Base-by-base conservation (phyloP, 1,284 basidiomycete genomes). In the Stygiomarasmius scandens region DNA sequence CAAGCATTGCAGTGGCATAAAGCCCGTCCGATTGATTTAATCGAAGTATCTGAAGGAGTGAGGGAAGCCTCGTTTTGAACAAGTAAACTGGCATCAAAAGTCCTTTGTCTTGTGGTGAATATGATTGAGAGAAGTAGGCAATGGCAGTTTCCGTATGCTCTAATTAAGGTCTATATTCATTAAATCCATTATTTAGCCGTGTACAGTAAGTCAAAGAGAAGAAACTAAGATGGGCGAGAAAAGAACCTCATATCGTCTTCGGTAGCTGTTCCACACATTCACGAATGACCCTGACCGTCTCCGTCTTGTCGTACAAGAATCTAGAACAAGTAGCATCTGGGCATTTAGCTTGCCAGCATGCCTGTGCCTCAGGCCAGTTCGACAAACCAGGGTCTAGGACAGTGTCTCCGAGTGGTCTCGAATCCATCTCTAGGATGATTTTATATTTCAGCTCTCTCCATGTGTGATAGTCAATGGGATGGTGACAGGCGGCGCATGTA, bases 361-460 rank as follows among this genome's bases (percentile, higher is more conserved):
- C 75, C 58, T 73, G 71, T 9, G 85, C 83, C 61, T 83, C 81
- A 0, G 76, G 68, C 85, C 85, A 87, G 34, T 78, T 76, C 20
- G 67, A 64, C 54, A 86, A 67, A 2, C 85, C 85, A 2, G 59
- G 49, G 19, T 78, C 74, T 56, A 77, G 49, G 36, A 87, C 72
- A 3, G 81, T 83, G 62, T 87, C 85, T 2, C 85, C 85, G 20
- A 80, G 69, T 3, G 86, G 82, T 14, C 84, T 75, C 2, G 63
- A 62, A 59, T 87, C 85, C 72, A 87, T 81, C 74, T 86, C 85
- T 55, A 75, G 62, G 8, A 81, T 66, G 55, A 86, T 77, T 47
- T 69, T 77, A 63, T 80, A 74, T 66, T 85, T 86, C 56, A 87
- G 74, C 66, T 85, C 82, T 63, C 83, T 74, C 86, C 86, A 86